A percentile compares a stretch with the other conserved stretches of the same genome.
Conservation (phyloP, 1,284 basidiomycete species). For the Microbotryum violaceum region DNA sequence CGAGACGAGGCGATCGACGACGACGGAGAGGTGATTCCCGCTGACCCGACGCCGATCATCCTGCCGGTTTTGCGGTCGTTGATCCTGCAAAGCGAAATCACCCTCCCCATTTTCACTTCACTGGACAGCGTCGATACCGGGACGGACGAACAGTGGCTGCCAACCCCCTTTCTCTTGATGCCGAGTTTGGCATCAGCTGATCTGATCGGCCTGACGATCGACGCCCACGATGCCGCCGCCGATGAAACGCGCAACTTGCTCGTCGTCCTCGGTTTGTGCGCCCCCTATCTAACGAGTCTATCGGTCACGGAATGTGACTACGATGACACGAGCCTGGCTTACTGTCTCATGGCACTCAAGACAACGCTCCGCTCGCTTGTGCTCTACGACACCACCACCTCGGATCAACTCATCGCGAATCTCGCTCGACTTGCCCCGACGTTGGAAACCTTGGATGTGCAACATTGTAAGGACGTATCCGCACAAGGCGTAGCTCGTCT, state of each 20-base stretch:
- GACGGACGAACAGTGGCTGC: neutral
- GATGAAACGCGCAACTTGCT: conserved; percentile 6
- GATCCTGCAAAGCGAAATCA: neutral
- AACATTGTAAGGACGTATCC: neutral
- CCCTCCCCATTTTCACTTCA: conserved; percentile 13
- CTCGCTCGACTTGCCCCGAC: conserved; percentile 14
- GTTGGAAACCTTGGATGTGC: conserved; percentile 18
- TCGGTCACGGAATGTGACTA: conserved; percentile 1
- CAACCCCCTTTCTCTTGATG: conserved; percentile 25
- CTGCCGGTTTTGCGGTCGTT: conserved; percentile 7
- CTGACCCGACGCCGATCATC: conserved; percentile 13
- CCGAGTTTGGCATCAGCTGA: conserved; percentile 3
- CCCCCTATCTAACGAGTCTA: conserved; percentile 3
- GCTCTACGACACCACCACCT: conserved; percentile 9
- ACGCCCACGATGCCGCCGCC: conserved; percentile 3
- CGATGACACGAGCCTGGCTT: conserved; percentile 6
- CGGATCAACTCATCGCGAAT: conserved; percentile 18
- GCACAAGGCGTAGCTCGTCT: conserved; percentile 25
- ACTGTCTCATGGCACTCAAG: conserved; percentile 15
- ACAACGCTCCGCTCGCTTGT: conserved; percentile 8
- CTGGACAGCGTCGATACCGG: conserved; percentile 2
- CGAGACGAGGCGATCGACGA: neutral
- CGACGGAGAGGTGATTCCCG: too few relatives aligned
- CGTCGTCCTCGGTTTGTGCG: conserved; percentile 11
- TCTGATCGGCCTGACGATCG: conserved; percentile 6